These are phyloP conservation scores for Thermoascus crustaceus DNA, from an alignment of 2,329 filamentous ascomycete genomes.

Conservation along the genomic window DNA sequence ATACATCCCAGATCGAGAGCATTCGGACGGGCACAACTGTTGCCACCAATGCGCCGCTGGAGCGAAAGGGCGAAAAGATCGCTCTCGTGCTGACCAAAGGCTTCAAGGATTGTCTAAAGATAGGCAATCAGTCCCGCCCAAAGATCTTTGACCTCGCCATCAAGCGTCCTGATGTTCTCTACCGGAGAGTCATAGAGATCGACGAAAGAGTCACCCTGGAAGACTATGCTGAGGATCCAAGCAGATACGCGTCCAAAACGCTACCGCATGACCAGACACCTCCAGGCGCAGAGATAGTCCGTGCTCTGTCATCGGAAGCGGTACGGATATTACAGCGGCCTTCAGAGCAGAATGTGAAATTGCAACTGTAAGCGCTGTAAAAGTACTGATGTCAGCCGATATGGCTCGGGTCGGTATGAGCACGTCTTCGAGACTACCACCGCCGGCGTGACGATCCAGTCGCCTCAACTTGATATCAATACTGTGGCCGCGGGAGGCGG, in stretches of 20 bases:
- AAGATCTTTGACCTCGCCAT: constrained; percentile 89
- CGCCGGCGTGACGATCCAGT: constrained; percentile 81
- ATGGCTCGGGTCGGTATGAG: constrained; percentile 74
- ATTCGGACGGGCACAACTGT: constrained; percentile 96
- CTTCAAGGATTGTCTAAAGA: constrained; percentile 78
- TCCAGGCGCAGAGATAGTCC: constrained; percentile 51
- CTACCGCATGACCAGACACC: constrained; percentile 29
- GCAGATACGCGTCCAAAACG: constrained; percentile 49
- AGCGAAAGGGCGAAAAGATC: constrained; percentile 82
- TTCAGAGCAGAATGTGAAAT: constrained; percentile 42
- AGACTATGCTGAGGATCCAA: constrained; percentile 83
- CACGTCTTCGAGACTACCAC: constrained; percentile 90
- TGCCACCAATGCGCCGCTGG: constrained; percentile 82
- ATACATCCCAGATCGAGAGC: constrained; percentile 76
- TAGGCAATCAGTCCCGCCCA: constrained; percentile 83
- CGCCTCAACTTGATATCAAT: constrained; percentile 83
- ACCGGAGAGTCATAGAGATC: constrained; percentile 77
- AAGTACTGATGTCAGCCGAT: constrained; percentile 79
- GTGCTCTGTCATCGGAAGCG: constrained; percentile 64
- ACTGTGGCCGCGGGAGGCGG: constrained; percentile 84
- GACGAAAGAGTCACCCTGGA: constrained; percentile 86
- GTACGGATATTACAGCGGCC: constrained; percentile 62
- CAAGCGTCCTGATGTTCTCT: constrained; percentile 76
- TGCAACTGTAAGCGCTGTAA: constrained; percentile 59
- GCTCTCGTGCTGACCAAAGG: constrained; percentile 81